phyloP scores from a whole-genome alignment of 352 stramenopile species.

The Phytophthora sp. region DNA sequence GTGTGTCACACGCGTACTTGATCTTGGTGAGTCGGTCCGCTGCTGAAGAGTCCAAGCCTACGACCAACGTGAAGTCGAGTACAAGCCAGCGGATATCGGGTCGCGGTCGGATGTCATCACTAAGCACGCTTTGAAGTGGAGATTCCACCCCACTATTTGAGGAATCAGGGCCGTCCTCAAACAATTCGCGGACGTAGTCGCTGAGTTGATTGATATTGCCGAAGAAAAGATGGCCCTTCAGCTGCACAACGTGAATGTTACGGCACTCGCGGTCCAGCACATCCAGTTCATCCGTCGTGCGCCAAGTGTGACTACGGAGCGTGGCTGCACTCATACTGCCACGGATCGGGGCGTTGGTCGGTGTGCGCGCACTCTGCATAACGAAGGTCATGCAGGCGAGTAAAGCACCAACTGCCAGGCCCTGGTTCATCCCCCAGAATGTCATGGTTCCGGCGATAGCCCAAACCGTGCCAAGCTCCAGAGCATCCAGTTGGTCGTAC shows the following conservation, averaged over 20 bases:
- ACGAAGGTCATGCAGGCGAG: constrained; percentile 91
- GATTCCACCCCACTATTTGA: constrained; percentile 11
- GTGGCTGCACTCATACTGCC: constrained; percentile 93
- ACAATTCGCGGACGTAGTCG: constrained; percentile 84
- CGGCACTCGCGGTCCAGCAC: constrained; percentile 72
- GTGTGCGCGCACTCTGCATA: constrained; percentile 83
- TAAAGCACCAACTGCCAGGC: constrained; percentile 87
- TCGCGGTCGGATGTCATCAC: constrained; percentile 26
- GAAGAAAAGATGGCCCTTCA: constrained; percentile 89
- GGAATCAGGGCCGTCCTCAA: constrained; percentile 41
- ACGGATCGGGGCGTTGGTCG: constrained; percentile 88
- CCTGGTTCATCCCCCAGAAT: constrained; percentile 92
- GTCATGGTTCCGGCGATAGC: constrained; percentile 92
- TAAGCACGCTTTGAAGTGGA: constrained; percentile 27
- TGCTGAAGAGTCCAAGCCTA: constrained; percentile 90
- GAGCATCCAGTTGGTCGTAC: constrained; percentile 84
- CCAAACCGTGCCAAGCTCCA: constrained; percentile 93
- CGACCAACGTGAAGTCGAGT: constrained; percentile 93
- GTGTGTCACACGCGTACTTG: constrained; percentile 75
- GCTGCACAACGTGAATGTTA: constrained; percentile 83
- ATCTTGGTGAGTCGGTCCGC: constrained; percentile 81
- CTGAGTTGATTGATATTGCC: constrained; percentile 92
- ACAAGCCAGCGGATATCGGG: constrained; percentile 69
- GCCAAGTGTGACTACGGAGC: constrained; percentile 77
- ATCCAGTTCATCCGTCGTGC: constrained; percentile 84